These are phyloP conservation scores for Fusarium continuum DNA, from an alignment of 2,329 filamentous ascomycete species.

Conservation along the genomic window DNA sequence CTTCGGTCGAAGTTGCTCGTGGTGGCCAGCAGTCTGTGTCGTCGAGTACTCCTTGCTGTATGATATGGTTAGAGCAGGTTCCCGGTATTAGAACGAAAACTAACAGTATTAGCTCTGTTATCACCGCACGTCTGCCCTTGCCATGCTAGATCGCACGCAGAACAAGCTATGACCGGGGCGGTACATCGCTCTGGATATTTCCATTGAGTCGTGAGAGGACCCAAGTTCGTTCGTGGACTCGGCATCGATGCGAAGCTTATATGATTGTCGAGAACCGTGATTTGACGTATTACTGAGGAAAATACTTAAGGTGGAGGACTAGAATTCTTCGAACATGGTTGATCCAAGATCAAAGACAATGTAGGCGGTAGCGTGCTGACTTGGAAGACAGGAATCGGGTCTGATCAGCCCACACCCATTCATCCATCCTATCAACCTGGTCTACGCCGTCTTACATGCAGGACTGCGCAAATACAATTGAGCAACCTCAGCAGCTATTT, in stretches of 20 bases:
- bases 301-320: too few relatives aligned
- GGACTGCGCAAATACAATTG: too few relatives aligned
- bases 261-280: too few relatives aligned
- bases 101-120: background rate
- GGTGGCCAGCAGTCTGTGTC: background rate
- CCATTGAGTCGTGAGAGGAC: background rate
- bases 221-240: background rate
- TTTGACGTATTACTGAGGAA: too few relatives aligned
- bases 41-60: background rate
- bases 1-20: background rate
- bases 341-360: too few relatives aligned
- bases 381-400: too few relatives aligned
- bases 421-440: too few relatives aligned
- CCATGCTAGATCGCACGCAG: background rate
- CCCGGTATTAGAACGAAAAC: background rate
- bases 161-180: background rate
- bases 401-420: too few relatives aligned
- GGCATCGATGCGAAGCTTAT: background rate
- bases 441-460: too few relatives aligned
- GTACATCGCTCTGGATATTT: conserved; percentile 1
- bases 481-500: too few relatives aligned
- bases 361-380: too few relatives aligned
- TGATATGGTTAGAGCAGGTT: background rate
- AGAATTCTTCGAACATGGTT: too few relatives aligned
- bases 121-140: background rate